Evolutionary conservation across 129 eudicot genomes (phyloP), one percentile per base, ranked within the genome.

Genomic region (Kitagawia praeruptora): DNA sequence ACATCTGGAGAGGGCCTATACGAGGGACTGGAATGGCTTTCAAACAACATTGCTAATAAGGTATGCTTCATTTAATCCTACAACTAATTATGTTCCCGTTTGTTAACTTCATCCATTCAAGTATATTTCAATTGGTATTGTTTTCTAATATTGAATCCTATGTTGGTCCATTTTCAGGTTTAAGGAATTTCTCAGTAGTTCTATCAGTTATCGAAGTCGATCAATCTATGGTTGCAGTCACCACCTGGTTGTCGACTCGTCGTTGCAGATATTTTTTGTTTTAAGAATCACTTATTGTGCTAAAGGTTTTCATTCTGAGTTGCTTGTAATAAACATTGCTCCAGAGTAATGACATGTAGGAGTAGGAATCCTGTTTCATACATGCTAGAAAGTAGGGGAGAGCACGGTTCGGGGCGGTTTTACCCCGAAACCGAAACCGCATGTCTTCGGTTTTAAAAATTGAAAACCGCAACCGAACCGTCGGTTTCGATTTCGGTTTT

Each of bases 1-100:
- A 87, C 91, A 70, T 87, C 91, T 63, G 91, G 91, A 40, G 91
- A 87, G 77, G 91, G 91, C 75, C 85, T 87, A 15, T 87, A 87
- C 21, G 91, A 87, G 76, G 91, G 91, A 40, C 87, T 87, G 64
- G 88, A 87, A 84, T 87, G 91, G 91, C 88, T 87, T 37, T 87
- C 91, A 51, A 87, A 85, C 85, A 87, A 87, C 87, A 87, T 87
- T 49, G 88, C 91, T 77, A 85, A 61, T 76, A 85, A 87, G 87
- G 91, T 87, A 83, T 73, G 15, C 21, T 23, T 14, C 15, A 61
- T n/a, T n/a, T 58, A 8, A 10, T 25, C 37, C 18, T 82, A 9
- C 75, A 63, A 27, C 34, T 12, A 41, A 14, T 34, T 53, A 5
- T 49, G 16, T 78, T n/a, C 16, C 25, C 28, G 8, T 78, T 11